Conservation (phyloP, 108 stramenopile species). For the Stephanodiscus minutulus region DNA sequence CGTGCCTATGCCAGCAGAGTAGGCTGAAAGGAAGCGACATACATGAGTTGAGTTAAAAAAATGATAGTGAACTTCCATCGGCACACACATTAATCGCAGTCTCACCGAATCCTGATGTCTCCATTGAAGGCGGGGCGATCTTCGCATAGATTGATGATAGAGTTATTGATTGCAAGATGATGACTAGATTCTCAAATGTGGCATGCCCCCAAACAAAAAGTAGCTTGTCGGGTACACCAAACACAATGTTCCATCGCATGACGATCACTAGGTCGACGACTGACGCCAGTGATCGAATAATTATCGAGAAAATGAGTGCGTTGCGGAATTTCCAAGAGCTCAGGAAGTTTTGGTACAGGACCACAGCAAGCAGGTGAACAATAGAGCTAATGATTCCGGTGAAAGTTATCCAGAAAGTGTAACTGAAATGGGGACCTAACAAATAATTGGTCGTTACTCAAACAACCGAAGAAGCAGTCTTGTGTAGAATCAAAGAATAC, state of each 20-base stretch:
- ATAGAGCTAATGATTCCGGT: constrained; percentile 48
- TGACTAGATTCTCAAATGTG: constrained; percentile 38
- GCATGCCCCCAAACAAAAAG: constrained; percentile 48
- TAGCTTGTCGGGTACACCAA: constrained; percentile 45
- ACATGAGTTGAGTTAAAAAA: neutral
- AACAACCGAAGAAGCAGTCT: neutral
- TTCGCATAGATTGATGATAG: constrained; percentile 41
- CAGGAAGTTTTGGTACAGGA: constrained; percentile 41
- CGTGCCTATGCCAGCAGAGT: neutral
- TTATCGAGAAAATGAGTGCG: constrained; percentile 49
- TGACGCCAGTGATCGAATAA: constrained; percentile 41
- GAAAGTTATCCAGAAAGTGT: constrained; percentile 49
- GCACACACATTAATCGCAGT: neutral
- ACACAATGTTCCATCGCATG: constrained; percentile 41
- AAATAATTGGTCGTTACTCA: neutral
- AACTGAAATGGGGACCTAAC: constrained; percentile 42
- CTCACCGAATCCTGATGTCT: constrained; percentile 46
- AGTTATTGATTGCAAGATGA: constrained; percentile 29
- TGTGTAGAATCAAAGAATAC: neutral
- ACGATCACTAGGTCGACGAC: constrained; percentile 44
- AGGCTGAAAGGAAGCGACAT: constrained; percentile 2
- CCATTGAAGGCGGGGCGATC: constrained; percentile 45
- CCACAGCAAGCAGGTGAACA: constrained; percentile 33
- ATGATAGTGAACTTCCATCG: neutral
- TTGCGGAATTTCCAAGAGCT: constrained; percentile 38